Conservation (phyloP, 2,329 filamentous ascomycete genomes). For the Phyllosticta citriasiana region DNA sequence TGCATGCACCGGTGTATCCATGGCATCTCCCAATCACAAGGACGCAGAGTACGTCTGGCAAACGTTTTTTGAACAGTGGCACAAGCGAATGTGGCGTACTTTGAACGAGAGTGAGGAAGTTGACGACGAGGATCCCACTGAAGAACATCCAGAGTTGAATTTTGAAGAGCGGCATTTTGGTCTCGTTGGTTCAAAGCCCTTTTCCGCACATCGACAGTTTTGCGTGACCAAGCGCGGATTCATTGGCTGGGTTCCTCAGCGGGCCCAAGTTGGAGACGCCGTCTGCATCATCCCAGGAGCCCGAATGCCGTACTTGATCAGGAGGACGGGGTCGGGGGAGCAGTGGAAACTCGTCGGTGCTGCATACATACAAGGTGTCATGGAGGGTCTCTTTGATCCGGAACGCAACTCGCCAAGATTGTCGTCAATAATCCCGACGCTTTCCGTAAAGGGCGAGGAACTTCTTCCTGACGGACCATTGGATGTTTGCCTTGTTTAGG, state of each 20-base stretch:
- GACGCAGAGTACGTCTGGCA: not conserved
- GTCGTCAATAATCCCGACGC: not conserved
- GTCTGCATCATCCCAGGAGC: conserved; percentile 12
- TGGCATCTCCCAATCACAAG: not conserved
- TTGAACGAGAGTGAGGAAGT: not conserved
- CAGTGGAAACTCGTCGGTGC: conserved; percentile 11
- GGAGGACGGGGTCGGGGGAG: not conserved
- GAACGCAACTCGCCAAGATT: not conserved
- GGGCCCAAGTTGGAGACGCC: conserved; percentile 3
- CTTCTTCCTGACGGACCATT: not conserved
- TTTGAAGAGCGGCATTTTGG: not conserved
- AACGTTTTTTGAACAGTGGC: not conserved
- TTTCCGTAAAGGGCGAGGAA: not conserved
- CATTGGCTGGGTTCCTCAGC: conserved; percentile 12
- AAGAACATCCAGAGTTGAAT: not conserved
- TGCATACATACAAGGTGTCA: conserved; percentile 14
- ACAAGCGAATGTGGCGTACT: not conserved
- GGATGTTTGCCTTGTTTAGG: not conserved
- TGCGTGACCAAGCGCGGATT: conserved; percentile 13
- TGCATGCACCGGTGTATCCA: not conserved
- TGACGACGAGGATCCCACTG: not conserved
- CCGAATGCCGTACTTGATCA: conserved; percentile 12
- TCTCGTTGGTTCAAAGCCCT: not conserved
- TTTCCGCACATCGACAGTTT: not conserved
- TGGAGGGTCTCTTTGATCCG: conserved; percentile 2